Evolutionary conservation across 768 basidiomycete species (phyloP).

Genomic region (Rhizopogon salebrosus): DNA sequence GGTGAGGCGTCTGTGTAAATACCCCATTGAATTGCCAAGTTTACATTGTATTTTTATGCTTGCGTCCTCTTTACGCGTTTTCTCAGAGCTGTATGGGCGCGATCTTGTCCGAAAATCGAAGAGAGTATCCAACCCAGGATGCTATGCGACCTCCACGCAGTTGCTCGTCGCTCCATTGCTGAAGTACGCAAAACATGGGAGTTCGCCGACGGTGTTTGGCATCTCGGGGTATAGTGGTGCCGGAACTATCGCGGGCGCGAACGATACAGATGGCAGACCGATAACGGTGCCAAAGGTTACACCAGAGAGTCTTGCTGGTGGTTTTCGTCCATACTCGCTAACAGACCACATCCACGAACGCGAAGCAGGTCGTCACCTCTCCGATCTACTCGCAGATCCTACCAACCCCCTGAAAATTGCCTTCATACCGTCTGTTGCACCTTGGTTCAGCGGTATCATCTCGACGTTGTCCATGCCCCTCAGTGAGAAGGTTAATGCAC

Average conservation of each 20-base stretch:
- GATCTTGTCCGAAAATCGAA: slow-evolving; percentile 60
- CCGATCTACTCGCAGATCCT: slow-evolving; percentile 42
- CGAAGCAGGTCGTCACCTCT: slow-evolving; percentile 84
- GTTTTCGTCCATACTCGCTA: slow-evolving; percentile 79
- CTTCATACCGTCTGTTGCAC: slow-evolving; percentile 82
- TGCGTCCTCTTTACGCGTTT: slow-evolving; percentile 11
- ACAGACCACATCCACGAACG: slow-evolving; percentile 99
- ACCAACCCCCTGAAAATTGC: slow-evolving; percentile 51
- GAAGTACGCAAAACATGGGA: slow-evolving; percentile 50
- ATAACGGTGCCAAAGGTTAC: slow-evolving; percentile 78
- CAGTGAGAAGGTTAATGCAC: slow-evolving; percentile 57
- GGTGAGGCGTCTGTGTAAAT: slow-evolving; percentile 67
- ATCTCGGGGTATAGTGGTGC: slow-evolving; percentile 94
- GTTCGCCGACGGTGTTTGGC: slow-evolving; percentile 83
- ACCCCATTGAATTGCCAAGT: slow-evolving; percentile 32
- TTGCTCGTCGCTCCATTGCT: slow-evolving; percentile 88
- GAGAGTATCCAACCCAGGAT: slow-evolving; percentile 95
- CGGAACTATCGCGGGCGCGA: slow-evolving; percentile 71
- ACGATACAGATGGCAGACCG: slow-evolving; percentile 63
- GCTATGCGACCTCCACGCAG: slow-evolving; percentile 92
- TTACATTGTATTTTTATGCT: slow-evolving; percentile 27
- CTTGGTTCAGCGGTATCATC: slow-evolving; percentile 97
- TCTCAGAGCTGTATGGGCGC: slow-evolving; percentile 83
- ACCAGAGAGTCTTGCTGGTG: slow-evolving; percentile 67
- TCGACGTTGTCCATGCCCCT: slow-evolving; percentile 84